Evolutionary conservation across 805 yeast species (phyloP).

Genomic region (Saturnispora zaruensis): DNA sequence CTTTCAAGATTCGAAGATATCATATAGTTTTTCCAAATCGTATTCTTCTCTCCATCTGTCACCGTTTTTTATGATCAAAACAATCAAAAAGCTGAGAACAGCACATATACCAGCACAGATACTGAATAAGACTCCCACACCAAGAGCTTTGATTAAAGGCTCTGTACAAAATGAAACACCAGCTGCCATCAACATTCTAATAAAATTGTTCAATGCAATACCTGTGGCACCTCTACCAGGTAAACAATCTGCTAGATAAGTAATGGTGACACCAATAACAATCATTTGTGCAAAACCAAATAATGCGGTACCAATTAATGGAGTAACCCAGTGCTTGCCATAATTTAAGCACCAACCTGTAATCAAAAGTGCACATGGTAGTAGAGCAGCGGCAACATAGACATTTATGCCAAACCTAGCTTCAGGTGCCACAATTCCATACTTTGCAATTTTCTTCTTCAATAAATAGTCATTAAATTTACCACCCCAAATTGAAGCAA

Average conservation of each 20-base stretch:
- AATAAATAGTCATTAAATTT: constrained; percentile 64
- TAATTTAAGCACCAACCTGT: constrained; percentile 77
- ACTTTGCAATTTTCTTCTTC: constrained; percentile 39
- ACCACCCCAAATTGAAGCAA: constrained; percentile 77
- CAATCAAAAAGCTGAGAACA: constrained; percentile 33
- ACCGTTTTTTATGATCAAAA: constrained; percentile 46
- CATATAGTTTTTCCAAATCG: constrained; percentile 51
- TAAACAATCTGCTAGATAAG: constrained; percentile 73
- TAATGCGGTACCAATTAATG: constrained; percentile 71
- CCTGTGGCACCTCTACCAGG: constrained; percentile 90
- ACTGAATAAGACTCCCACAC: constrained; percentile 60
- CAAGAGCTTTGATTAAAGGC: constrained; percentile 59
- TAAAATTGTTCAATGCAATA: constrained; percentile 70
- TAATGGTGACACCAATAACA: constrained; percentile 70
- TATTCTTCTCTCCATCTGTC: constrained; percentile 55
- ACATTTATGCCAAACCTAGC: constrained; percentile 72
- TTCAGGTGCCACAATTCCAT: constrained; percentile 67
- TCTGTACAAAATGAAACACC: constrained; percentile 67
- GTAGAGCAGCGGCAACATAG: constrained; percentile 50
- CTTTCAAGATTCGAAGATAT: constrained; percentile 30
- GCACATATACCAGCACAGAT: constrained; percentile 54
- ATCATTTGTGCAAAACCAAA: constrained; percentile 82
- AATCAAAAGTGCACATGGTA: constrained; percentile 58
- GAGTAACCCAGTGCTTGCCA: constrained; percentile 65
- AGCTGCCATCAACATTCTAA: constrained; percentile 68